A percentile compares a stretch with the other conserved stretches of the same genome.
Conservation (phyloP, 2,329 filamentous ascomycete genomes). For the Nemania diffusa region DNA sequence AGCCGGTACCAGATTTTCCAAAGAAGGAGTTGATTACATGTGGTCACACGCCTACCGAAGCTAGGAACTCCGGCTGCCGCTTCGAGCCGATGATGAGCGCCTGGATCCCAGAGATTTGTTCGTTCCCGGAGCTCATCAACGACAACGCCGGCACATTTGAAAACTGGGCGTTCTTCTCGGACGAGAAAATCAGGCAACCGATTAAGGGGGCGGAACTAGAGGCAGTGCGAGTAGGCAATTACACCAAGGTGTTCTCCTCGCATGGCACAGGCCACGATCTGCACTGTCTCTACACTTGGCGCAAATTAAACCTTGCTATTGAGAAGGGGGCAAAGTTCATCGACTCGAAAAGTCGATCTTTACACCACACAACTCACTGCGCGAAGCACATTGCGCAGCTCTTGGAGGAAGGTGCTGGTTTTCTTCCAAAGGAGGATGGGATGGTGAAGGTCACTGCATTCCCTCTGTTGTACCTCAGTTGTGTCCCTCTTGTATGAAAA, state of each 20-base stretch:
- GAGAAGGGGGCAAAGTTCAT: constrained; percentile 8
- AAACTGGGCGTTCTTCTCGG: constrained; percentile 17
- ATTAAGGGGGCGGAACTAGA: constrained; percentile 8
- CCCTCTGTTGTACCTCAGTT: not conserved
- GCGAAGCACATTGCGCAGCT: constrained; percentile 22
- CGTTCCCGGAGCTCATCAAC: constrained; percentile 8
- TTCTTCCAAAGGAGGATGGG: constrained; percentile 14
- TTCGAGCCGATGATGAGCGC: constrained; percentile 23
- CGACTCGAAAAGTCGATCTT: constrained; percentile 14
- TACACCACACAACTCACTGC: constrained; percentile 19
- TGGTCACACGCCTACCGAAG: constrained; percentile 15
- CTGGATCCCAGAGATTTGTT: constrained; percentile 11
- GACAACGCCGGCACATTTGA: constrained; percentile 14
- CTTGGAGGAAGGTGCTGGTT: constrained; percentile 17
- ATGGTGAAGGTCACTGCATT: constrained; percentile 9
- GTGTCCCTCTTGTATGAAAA: too few relatives aligned
- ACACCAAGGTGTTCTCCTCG: constrained; percentile 12
- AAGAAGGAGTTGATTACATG: constrained; percentile 1
- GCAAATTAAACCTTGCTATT: constrained; percentile 15
- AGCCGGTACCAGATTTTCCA: not conserved
- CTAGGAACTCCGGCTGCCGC: constrained; percentile 6
- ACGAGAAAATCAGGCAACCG: not conserved
- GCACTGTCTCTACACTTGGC: constrained; percentile 20
- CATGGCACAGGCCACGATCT: constrained; percentile 15
- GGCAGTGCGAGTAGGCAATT: constrained; percentile 10